Evolutionary conservation across 2,329 filamentous ascomycete genomes (phyloP), one percentile per base, ranked within the genome.

Genomic region (Zasmidium angulare): DNA sequence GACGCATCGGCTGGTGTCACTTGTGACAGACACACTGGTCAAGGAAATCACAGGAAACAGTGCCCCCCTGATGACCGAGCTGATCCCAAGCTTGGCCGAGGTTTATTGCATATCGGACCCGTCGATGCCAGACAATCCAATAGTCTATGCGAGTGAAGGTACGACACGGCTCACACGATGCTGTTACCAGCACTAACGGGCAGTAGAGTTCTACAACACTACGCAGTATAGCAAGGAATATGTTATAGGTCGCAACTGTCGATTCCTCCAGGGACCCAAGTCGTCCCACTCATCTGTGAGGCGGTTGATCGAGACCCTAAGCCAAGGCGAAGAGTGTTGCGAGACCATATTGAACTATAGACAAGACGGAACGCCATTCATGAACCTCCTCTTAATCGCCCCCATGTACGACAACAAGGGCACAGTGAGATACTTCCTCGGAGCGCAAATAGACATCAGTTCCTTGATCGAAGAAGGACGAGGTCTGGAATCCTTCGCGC

Each of bases 81-180:
- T 78, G 46, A 74, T 78, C 1, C 72, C 73, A 1, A 76, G 74
- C 36, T 58, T 80, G 31, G 78, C 77, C 26, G 77, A 79, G 61
- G 76, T 78, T 1, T 80, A 78, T 60, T 80, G 78, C 56, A 68
- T 80, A 6, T 74, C 75, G 1, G 78, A 79, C 65, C 77, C 77
- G 10, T 74, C 72, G 17, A 63, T 76, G 31, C 67, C 71, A 10
- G 77, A 79, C 62, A 79, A 78, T 60, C 77, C 77, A 1, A 78
- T 79, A 56, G 73, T 79, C 1, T 79, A 78, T 63, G 77, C 77
- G 29, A 78, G 75, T 17, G 73, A 78, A 61, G 72, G 71, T 74
- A 48, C 49, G 66, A 12, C 17, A 48, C 24, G 47, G 53, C 22
- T 31, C n/a, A 7, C 9, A 19, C n/a, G 7, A 43, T 17, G 6